A percentile compares a stretch with the other conserved stretches of the same genome.
phyloP scores from a whole-genome alignment of 2,329 filamentous ascomycete genomes.

The Exophiala mesophila region DNA sequence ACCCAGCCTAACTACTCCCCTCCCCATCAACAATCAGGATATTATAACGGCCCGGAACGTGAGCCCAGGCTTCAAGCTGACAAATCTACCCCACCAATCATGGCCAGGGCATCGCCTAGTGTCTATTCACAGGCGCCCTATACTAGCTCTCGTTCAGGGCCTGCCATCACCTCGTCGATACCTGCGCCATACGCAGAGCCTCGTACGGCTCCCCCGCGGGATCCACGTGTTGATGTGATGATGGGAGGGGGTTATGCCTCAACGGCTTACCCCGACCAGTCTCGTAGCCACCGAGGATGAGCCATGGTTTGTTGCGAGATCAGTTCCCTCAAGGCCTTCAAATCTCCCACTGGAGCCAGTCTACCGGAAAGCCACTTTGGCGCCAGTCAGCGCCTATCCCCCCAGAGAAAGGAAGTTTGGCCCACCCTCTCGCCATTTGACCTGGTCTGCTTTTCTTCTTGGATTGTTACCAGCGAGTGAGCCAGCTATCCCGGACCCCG shows the following conservation, averaged over 20 bases:
- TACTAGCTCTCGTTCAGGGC: slow-evolving; percentile 15
- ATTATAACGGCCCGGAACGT: slow-evolving; percentile 17
- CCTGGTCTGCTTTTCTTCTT: no score
- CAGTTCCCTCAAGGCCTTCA: no score
- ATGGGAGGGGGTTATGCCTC: slow-evolving; percentile 8
- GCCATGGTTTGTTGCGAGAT: no score
- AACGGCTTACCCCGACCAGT: slow-evolving; percentile 16
- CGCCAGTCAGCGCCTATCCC: no score
- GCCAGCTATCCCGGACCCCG: no score
- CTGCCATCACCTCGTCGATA: slow-evolving; percentile 16
- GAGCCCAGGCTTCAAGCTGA: slow-evolving; percentile 21
- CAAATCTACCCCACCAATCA: slow-evolving; percentile 21
- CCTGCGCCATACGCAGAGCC: slow-evolving; percentile 15
- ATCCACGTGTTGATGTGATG: background rate
- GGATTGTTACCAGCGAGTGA: no score
- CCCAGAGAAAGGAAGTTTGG: no score
- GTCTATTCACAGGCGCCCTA: slow-evolving; percentile 18
- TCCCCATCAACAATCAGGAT: slow-evolving; percentile 14
- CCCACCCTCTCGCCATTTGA: no score
- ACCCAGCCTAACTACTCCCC: slow-evolving; percentile 13
- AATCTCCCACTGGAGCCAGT: no score
- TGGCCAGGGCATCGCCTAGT: slow-evolving; percentile 13
- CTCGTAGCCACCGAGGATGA: no score
- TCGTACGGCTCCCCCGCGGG: slow-evolving; percentile 4
- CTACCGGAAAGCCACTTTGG: no score